phyloP scores from a whole-genome alignment of 371 early-diverging fungal genomes.

The Cokeromyces recurvatus region DNA sequence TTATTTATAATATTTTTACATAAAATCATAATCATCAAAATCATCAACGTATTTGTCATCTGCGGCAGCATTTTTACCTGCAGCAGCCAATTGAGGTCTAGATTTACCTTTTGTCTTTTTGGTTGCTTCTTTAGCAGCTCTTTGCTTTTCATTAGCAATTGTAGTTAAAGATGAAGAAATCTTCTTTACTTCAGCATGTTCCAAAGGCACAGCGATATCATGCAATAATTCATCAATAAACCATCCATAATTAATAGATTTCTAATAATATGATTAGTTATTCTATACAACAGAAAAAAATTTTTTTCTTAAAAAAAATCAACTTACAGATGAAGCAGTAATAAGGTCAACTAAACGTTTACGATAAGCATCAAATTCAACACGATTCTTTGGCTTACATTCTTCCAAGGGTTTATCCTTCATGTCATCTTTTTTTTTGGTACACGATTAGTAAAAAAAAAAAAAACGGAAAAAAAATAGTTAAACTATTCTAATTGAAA shows the following conservation, averaged over 20 bases:
- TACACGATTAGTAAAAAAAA: too few species aligned
- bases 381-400: slow-evolving; percentile 75
- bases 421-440: slow-evolving; percentile 44
- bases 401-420: slow-evolving; percentile 56
- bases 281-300: neutral
- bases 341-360: slow-evolving; percentile 68
- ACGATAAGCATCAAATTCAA: slow-evolving; percentile 78
- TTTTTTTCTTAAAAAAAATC: too few species aligned
- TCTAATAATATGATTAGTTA: slow-evolving; percentile 17
- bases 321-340: slow-evolving; percentile 61
- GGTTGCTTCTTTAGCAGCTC: slow-evolving; percentile 61
- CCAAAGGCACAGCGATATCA: slow-evolving; percentile 72
- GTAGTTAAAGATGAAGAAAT: slow-evolving; percentile 71
- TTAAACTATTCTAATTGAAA: neutral
- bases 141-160: slow-evolving; percentile 90
- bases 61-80: slow-evolving; percentile 41
- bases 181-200: slow-evolving; percentile 80
- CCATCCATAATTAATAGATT: slow-evolving; percentile 46
- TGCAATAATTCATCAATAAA: slow-evolving; percentile 81
- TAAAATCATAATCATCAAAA: slow-evolving; percentile 74
- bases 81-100: slow-evolving; percentile 54
- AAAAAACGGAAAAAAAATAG: neutral
- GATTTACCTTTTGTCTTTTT: slow-evolving; percentile 67
- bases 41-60: slow-evolving; percentile 32
- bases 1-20: slow-evolving; percentile 49